phyloP scores from a whole-genome alignment of 83 land plant genomes.

The Isoetes engelmannii region DNA sequence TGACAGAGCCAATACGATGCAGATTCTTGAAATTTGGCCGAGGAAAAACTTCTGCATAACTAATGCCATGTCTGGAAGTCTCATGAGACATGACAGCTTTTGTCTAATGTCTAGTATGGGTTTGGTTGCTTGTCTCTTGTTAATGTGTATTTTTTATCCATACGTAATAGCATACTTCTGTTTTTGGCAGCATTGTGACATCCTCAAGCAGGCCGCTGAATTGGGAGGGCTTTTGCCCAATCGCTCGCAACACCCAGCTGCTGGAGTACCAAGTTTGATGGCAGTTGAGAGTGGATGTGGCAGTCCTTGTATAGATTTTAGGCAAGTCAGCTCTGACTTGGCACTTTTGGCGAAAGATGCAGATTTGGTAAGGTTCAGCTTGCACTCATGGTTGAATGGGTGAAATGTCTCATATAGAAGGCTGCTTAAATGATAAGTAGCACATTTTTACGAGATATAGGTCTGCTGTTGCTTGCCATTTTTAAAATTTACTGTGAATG shows the following conservation, averaged over 20 bases:
- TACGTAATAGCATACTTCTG: neutral
- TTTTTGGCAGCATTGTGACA: constrained; percentile 78
- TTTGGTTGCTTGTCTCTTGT: no score
- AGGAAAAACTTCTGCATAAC: neutral
- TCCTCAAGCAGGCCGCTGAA: constrained; percentile 77
- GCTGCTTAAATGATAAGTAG: neutral
- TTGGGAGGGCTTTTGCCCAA: constrained; percentile 68
- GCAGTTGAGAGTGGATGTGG: constrained; percentile 98
- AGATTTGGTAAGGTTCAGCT: constrained; percentile 52
- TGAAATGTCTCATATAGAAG: neutral
- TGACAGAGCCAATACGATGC: neutral
- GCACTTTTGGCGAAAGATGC: constrained; percentile 85
- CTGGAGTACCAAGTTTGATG: constrained; percentile 59
- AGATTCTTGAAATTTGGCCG: neutral
- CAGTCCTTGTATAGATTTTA: constrained; percentile 86
- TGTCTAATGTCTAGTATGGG: neutral
- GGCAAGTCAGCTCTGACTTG: constrained; percentile 92
- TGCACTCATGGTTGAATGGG: neutral
- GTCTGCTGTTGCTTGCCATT: neutral
- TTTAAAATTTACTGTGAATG: neutral
- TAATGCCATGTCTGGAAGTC: no score
- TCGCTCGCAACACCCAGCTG: constrained; percentile 12
- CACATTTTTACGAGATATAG: neutral
- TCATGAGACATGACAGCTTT: neutral
- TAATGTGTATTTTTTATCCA: no score